phyloP scores from a whole-genome alignment of 2,329 filamentous ascomycete species.

The Penicillium concentricum region DNA sequence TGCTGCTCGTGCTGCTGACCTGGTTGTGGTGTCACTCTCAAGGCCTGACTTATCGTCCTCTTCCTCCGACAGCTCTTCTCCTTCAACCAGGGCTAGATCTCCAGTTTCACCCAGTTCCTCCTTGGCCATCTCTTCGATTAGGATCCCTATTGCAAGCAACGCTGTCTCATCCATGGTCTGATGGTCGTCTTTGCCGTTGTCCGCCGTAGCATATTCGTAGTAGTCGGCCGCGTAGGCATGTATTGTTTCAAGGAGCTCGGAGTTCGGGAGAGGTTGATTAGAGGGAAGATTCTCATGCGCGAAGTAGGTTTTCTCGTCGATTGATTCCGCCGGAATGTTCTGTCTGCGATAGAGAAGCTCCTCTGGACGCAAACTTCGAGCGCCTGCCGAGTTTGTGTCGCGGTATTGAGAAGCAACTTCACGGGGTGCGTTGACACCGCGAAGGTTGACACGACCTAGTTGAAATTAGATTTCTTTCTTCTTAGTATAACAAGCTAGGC shows the following conservation, averaged over 20 bases:
- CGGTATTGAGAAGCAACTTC: constrained; percentile 31
- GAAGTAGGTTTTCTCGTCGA: constrained; percentile 57
- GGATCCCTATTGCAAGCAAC: constrained; percentile 58
- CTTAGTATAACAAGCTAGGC: neutral
- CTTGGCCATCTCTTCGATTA: constrained; percentile 58
- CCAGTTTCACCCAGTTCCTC: constrained; percentile 57
- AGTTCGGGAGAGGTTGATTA: constrained; percentile 49
- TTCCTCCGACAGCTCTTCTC: constrained; percentile 31
- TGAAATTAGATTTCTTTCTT: constrained; percentile 8
- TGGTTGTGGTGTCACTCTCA: constrained; percentile 5
- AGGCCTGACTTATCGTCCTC: constrained; percentile 13
- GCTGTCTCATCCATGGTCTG: constrained; percentile 62
- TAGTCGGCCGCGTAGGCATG: constrained; percentile 59
- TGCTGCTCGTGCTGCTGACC: neutral
- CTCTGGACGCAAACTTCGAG: constrained; percentile 52
- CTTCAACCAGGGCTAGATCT: constrained; percentile 58
- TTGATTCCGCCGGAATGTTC: constrained; percentile 51
- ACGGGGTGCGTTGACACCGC: constrained; percentile 33
- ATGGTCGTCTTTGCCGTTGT: constrained; percentile 42
- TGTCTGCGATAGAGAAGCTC: constrained; percentile 57
- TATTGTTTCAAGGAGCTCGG: constrained; percentile 57
- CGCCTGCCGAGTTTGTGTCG: constrained; percentile 36
- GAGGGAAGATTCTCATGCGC: constrained; percentile 49
- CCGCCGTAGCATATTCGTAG: constrained; percentile 43
- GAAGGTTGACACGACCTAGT: constrained; percentile 48